These are phyloP conservation scores for Apostasia ramifera DNA, from an alignment of 106 monocot species.

Conservation along the genomic window DNA sequence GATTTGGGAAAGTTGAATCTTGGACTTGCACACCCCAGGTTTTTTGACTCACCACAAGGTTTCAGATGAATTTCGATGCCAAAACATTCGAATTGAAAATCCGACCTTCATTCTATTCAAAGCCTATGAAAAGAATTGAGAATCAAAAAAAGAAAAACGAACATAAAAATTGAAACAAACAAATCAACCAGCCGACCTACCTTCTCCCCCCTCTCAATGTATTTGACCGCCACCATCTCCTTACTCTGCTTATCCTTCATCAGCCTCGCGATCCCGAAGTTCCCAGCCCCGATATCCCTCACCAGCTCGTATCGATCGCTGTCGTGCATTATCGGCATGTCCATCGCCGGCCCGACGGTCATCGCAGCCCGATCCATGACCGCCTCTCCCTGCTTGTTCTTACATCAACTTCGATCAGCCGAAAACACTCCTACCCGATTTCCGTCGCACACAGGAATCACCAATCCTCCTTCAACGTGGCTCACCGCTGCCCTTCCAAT, in stretches of 20 bases:
- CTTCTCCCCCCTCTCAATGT: constrained; percentile 79
- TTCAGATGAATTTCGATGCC: no score
- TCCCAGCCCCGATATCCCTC: constrained; percentile 69
- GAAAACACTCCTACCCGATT: not conserved
- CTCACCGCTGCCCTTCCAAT: not conserved
- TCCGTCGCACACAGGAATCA: not conserved
- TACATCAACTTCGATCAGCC: not conserved
- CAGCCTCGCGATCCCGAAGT: constrained; percentile 68
- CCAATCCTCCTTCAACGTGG: not conserved
- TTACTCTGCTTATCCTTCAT: constrained; percentile 58
- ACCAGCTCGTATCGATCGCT: constrained; percentile 82
- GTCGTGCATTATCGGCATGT: constrained; percentile 77
- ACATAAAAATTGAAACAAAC: no score
- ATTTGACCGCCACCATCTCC: constrained; percentile 80
- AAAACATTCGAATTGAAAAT: no score
- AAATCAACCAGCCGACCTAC: constrained; percentile 13
- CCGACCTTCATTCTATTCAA: no score
- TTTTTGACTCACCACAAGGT: no score
- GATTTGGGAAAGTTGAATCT: no score
- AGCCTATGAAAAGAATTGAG: no score
- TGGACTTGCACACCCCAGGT: no score
- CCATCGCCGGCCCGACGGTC: constrained; percentile 56
- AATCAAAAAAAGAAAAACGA: no score
- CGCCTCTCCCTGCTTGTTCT: not conserved
- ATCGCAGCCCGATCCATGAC: constrained; percentile 58